phyloP scores from a whole-genome alignment of 1,284 basidiomycete species.

The Inonotus obliquus region DNA sequence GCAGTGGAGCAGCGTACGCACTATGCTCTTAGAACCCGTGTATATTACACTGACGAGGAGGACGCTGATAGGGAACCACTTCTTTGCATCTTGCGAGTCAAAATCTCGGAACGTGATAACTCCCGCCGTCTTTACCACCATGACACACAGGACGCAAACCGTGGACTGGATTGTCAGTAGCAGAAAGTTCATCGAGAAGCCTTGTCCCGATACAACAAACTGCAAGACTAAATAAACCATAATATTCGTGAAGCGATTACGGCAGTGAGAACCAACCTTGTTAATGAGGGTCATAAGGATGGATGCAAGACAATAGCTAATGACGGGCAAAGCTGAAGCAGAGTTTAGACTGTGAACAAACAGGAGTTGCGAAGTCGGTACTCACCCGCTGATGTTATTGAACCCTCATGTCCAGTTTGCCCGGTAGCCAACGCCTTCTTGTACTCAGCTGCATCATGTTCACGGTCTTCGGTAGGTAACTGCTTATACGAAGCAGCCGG shows the following conservation, averaged over 20 bases:
- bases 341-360: slow-evolving; percentile 18
- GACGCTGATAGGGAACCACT: slow-evolving; percentile 94
- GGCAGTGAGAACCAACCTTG: slow-evolving; percentile 57
- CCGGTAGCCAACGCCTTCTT: slow-evolving; percentile 61
- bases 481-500: slow-evolving; percentile 12
- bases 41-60: slow-evolving; percentile 95
- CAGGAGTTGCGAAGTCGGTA: slow-evolving; percentile 9
- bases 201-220: slow-evolving; percentile 91
- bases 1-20: slow-evolving; percentile 34
- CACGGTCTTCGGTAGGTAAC: slow-evolving; percentile 16
- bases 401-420: slow-evolving; percentile 31
- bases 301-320: slow-evolving; percentile 90
- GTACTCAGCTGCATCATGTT: slow-evolving; percentile 52
- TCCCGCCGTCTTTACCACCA: slow-evolving; percentile 69
- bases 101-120: slow-evolving; percentile 88
- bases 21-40: slow-evolving; percentile 95
- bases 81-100: slow-evolving; percentile 80
- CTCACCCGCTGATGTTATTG: slow-evolving; percentile 35
- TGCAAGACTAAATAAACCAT: slow-evolving; percentile 28
- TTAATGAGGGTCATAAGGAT: slow-evolving; percentile 99
- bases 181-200: slow-evolving; percentile 98
- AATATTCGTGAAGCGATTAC: slow-evolving; percentile 7
- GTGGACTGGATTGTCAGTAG: slow-evolving; percentile 88
- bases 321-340: slow-evolving; percentile 65
- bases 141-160: slow-evolving; percentile 82